These are phyloP conservation scores for Dactylellina parvicollis DNA, from an alignment of 2,329 filamentous ascomycete species.

Conservation along the genomic window DNA sequence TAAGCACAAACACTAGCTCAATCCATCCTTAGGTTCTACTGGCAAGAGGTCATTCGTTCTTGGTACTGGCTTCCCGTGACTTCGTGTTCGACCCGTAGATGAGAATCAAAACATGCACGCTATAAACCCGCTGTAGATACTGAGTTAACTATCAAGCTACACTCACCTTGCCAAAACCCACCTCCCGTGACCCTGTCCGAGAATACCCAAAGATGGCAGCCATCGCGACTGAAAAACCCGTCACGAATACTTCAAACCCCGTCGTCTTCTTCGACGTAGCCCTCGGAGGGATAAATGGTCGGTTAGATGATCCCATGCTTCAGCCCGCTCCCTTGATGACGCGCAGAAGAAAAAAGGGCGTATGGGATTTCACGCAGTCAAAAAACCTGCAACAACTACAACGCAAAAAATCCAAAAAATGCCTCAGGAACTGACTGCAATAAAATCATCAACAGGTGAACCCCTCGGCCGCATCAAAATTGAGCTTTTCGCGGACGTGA, in stretches of 20 bases:
- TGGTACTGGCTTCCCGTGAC: conserved; percentile 12
- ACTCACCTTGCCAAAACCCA: neutral
- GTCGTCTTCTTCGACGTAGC: conserved; percentile 81
- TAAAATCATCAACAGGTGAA: conserved; percentile 70
- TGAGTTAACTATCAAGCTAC: neutral
- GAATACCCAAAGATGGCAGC: conserved; percentile 28
- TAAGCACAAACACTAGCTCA: no score
- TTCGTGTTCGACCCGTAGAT: conserved; percentile 6
- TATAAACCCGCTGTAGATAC: neutral
- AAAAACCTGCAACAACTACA: conserved; percentile 45
- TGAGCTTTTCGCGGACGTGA: conserved; percentile 85
- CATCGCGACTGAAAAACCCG: conserved; percentile 41
- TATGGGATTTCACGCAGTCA: neutral
- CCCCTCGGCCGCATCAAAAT: conserved; percentile 87
- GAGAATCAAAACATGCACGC: no score
- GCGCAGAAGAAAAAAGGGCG: conserved; percentile 10
- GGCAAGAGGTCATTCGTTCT: no score
- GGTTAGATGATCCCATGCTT: conserved; percentile 40
- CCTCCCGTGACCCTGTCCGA: neutral
- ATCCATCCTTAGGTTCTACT: no score
- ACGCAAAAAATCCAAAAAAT: conserved; percentile 19
- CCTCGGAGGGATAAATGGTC: conserved; percentile 72
- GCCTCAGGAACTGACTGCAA: neutral
- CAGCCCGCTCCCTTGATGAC: neutral
- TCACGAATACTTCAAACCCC: conserved; percentile 42